Base-by-base conservation (phyloP, 805 yeast species). In the Pichia membranifaciens region DNA sequence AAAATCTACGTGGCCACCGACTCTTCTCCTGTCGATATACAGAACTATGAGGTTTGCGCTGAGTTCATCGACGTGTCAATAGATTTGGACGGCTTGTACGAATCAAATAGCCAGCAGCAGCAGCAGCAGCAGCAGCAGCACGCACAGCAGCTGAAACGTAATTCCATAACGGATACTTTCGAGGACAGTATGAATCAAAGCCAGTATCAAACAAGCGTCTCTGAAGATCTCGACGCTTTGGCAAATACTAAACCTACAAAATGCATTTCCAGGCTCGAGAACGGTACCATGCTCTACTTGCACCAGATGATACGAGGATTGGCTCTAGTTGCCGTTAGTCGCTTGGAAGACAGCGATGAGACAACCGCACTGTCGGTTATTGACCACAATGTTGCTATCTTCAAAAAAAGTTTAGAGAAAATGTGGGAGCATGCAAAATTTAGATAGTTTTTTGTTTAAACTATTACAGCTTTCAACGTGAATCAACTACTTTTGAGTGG, bases 1-100 rank as follows among this genome's bases (percentile, higher is more conserved):
- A 93, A 93, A 62, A 87, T 93, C 18, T 93, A 91, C 61, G 89
- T 91, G 42, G 96, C 97, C 5, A 91, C 98, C 0, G 99, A 93
- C 64, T 86, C 96, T 0, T 82, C 90, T 2, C 97, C 98, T 0
- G 96, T 91, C 35, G 98, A 91, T 66, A 84, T 88, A 36, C 96
- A 89, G 60, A 87, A 95, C 0, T 93, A 93, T 62, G 97, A 93
- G 63, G 95, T 91, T 2, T 93, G 98, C 65, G 95, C 97, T 0
- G 98, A 93, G 60, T 93, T 93, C 60, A 91, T 93, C 40, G 98
- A 93, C 64, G 93, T 91, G 15, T 83, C 96, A 3, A 83, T 89
- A 22, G 98, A 93, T 60, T 68, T 93, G 53, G 90, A 87, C 56
- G 85, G 84, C 43, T 63, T 85, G 38, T 84, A 85, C 55, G 76